Percentiles rank a stretch among this genome's conserved stretches.
These are phyloP conservation scores for Trichoderma gracile DNA, from an alignment of 2,329 filamentous ascomycete genomes.

Conservation along the genomic window DNA sequence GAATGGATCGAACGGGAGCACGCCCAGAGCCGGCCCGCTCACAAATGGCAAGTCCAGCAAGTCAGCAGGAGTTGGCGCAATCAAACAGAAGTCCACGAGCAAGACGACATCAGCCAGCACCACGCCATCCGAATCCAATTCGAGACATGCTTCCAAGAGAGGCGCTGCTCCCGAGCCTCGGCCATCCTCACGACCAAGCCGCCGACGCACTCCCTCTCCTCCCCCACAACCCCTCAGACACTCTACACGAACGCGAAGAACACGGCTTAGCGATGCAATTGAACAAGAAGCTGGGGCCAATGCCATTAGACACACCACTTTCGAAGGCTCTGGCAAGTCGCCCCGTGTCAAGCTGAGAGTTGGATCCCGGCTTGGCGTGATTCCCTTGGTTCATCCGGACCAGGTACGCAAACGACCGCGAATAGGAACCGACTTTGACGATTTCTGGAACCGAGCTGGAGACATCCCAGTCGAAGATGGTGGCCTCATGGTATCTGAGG, in stretches of 20 bases:
- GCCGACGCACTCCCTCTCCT: constrained; percentile 47
- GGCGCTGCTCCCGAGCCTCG: constrained; percentile 33
- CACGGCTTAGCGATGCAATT: constrained; percentile 40
- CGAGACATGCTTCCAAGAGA: constrained; percentile 38
- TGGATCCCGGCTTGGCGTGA: constrained; percentile 35
- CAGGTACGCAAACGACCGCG: constrained; percentile 56
- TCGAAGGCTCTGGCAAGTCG: constrained; percentile 36
- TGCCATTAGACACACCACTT: constrained; percentile 26
- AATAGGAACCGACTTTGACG: constrained; percentile 56
- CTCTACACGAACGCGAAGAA: constrained; percentile 47
- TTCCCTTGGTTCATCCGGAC: constrained; percentile 62
- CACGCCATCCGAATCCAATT: constrained; percentile 31
- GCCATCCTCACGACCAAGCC: constrained; percentile 38
- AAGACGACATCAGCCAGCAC: constrained; percentile 32
- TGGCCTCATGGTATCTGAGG: constrained; percentile 56
- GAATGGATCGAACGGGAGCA: constrained; percentile 39
- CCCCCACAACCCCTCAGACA: constrained; percentile 43
- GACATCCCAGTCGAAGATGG: constrained; percentile 59
- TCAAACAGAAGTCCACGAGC: constrained; percentile 33
- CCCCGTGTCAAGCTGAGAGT: constrained; percentile 54
- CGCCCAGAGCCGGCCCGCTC: constrained; percentile 33
- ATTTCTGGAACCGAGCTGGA: constrained; percentile 56
- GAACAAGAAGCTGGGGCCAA: constrained; percentile 25
- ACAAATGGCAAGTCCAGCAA: constrained; percentile 36
- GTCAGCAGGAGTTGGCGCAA: constrained; percentile 30